Percentiles rank a stretch among this genome's conserved stretches.
These are phyloP conservation scores for Alternaria solani DNA, from an alignment of 2,329 filamentous ascomycete genomes.

Conservation along the genomic window DNA sequence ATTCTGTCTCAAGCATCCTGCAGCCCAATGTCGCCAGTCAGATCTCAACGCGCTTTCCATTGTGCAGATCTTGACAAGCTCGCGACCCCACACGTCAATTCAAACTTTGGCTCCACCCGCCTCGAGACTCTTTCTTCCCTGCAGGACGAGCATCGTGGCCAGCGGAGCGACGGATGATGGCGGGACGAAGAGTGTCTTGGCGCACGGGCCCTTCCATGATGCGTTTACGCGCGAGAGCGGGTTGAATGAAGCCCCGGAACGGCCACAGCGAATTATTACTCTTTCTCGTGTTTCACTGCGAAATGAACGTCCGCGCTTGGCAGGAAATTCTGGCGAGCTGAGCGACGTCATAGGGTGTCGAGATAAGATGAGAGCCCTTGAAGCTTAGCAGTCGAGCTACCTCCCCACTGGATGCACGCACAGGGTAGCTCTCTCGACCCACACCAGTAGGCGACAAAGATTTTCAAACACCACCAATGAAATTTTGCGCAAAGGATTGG, in stretches of 20 bases:
- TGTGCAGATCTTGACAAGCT: slow-evolving; percentile 13
- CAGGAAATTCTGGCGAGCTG: neutral
- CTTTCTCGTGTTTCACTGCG: neutral
- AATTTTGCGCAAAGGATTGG: neutral
- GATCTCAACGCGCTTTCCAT: neutral
- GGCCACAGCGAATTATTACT: slow-evolving; percentile 5
- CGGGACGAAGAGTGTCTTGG: neutral
- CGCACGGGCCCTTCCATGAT: neutral
- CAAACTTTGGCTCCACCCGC: slow-evolving; percentile 10
- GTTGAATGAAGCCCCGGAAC: neutral
- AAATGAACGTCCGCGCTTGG: neutral
- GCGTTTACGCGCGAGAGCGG: neutral
- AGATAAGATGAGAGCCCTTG: neutral
- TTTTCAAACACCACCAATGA: neutral
- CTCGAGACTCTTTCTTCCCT: slow-evolving; percentile 2
- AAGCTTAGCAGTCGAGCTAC: slow-evolving; percentile 3
- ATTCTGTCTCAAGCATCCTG: neutral
- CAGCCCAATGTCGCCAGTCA: neutral
- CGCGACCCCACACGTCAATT: slow-evolving; percentile 19
- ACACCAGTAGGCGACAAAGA: neutral
- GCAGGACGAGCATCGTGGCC: neutral
- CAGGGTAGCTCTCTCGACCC: neutral
- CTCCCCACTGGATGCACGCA: neutral
- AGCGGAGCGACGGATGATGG: slow-evolving; percentile 8
- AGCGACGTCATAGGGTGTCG: neutral